Evolutionary conservation across 176 grass and related monocot species (phyloP), one percentile per base, ranked within the genome.

Genomic region (barley (Hordeum vulgare)): DNA sequence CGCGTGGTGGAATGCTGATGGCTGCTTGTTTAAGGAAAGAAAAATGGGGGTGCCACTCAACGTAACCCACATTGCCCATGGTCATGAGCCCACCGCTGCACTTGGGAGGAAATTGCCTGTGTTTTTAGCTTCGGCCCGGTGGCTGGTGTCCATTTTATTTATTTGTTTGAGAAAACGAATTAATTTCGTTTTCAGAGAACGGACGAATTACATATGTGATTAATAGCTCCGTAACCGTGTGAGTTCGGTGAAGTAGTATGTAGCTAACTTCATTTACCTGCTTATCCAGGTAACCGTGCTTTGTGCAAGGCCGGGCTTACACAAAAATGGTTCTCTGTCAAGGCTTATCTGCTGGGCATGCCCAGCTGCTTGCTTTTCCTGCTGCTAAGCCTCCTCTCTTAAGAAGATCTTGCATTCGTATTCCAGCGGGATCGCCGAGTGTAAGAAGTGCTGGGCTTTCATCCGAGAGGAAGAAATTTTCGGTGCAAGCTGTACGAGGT

Each of bases 301-400:
- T 53, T 42, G 42, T 61, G 35, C 31, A 34, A 71, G 74, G 41
- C 35, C 9, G 11, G 0, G n/a, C 34, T 64, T 36, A 88, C 78
- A 58, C 81, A 79, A 34, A 78, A 83, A 90, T 90, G 89, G 49
- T 39, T 69, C 76, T 67, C 14, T 87, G 47, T 41, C 89, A 87
- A 24, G 89, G 80, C 2, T 24, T 86, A 49, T 41, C 84, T 76
- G 40, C 69, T 70, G 75, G 80, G 37, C 71, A 80, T 75, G 61
- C 84, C 59, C 84, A 90, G 47, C 69, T 87, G 20, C 68, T 87
- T 62, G 89, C 84, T 67, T 84, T 90, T 80, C 84, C 84, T 80
- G 51, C 60, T 9, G 34, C 83, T 57, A 85, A 77, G 23, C 45
- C 73, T 54, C 76, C 15, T 67, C 37, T 77, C 34, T 6, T 40